Percentiles rank a stretch among this genome's conserved stretches.
phyloP scores from a whole-genome alignment of 2,329 filamentous ascomycete species.

The Trichoderma gracile region DNA sequence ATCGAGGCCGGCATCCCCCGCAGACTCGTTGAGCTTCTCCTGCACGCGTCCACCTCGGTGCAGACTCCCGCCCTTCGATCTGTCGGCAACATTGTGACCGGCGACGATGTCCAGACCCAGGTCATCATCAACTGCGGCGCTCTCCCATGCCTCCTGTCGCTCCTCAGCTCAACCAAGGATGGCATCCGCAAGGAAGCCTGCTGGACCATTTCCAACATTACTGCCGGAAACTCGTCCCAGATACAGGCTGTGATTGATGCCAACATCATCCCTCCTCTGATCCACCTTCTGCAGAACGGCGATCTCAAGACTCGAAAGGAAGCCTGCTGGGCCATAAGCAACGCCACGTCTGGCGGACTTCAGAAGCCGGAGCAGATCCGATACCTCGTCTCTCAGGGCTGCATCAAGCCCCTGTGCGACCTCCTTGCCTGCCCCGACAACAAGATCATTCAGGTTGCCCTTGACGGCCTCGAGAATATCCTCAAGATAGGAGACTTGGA shows the following conservation, averaged over 20 bases:
- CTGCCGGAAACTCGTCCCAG: constrained; percentile 94
- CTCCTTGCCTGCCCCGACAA: constrained; percentile 95
- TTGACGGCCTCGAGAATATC: constrained; percentile 98
- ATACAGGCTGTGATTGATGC: constrained; percentile 97
- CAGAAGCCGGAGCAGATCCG: constrained; percentile 99
- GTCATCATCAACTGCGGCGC: constrained; percentile 99
- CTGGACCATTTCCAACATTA: constrained; percentile 99
- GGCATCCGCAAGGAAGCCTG: constrained; percentile 99
- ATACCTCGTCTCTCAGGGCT: constrained; percentile 88
- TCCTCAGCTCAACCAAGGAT: constrained; percentile 96
- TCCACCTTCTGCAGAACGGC: constrained; percentile 92
- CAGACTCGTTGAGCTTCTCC: constrained; percentile 91
- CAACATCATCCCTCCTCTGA: constrained; percentile 93
- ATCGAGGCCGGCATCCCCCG: constrained; percentile 98
- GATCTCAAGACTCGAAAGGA: constrained; percentile 99
- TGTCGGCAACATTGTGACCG: constrained; percentile 97
- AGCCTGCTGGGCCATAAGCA: constrained; percentile 99
- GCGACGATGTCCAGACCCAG: constrained; percentile 97
- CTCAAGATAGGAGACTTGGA: constrained; percentile 99
- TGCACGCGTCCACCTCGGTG: constrained; percentile 97
- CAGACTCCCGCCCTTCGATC: constrained; percentile 96
- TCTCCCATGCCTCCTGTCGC: constrained; percentile 85
- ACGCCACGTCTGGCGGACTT: constrained; percentile 93
- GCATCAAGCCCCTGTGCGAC: constrained; percentile 96
- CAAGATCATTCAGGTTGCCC: constrained; percentile 98